Conservation (phyloP, 2,329 filamentous ascomycete species). For the Beauveria bassiana region DNA sequence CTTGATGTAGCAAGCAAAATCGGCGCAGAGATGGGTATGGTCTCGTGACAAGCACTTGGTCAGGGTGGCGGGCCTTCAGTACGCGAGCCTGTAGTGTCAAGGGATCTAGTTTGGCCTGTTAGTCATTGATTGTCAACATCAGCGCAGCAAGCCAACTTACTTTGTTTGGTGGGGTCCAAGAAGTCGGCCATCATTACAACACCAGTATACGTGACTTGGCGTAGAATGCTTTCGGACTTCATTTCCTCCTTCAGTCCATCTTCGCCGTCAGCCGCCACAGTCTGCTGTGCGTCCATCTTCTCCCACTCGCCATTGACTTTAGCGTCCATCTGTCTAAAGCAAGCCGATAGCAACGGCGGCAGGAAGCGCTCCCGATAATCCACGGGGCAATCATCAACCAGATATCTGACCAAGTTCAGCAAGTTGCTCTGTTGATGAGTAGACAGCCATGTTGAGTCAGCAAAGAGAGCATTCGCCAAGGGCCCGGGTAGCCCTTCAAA, state of each 20-base stretch:
- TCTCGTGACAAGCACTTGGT: slow-evolving; percentile 22
- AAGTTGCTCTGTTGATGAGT: slow-evolving; percentile 93
- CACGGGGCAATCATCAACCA: slow-evolving; percentile 88
- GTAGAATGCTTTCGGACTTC: slow-evolving; percentile 92
- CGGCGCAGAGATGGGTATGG: slow-evolving; percentile 59
- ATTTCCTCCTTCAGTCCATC: slow-evolving; percentile 86
- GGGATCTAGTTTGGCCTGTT: slow-evolving; percentile 21
- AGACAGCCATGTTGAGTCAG: slow-evolving; percentile 73
- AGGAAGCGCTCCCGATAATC: slow-evolving; percentile 71
- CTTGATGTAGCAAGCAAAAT: slow-evolving; percentile 72
- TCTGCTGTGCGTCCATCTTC: slow-evolving; percentile 57
- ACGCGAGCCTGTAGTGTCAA: slow-evolving; percentile 20
- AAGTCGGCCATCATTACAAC: slow-evolving; percentile 88
- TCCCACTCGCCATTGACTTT: slow-evolving; percentile 89
- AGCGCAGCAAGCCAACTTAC: slow-evolving; percentile 33
- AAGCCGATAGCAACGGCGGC: slow-evolving; percentile 70
- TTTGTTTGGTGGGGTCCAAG: slow-evolving; percentile 64
- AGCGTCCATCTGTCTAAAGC: slow-evolving; percentile 78
- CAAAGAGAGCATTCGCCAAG: slow-evolving; percentile 75
- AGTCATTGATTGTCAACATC: background rate
- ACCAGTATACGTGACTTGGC: slow-evolving; percentile 85
- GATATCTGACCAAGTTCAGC: slow-evolving; percentile 75
- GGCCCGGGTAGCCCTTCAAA: slow-evolving; percentile 75
- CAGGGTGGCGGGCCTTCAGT: slow-evolving; percentile 11
- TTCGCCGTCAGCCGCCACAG: slow-evolving; percentile 59